Conservation (phyloP, 495 filamentous ascomycete genomes). For the Trichoderma orchidacearum region DNA sequence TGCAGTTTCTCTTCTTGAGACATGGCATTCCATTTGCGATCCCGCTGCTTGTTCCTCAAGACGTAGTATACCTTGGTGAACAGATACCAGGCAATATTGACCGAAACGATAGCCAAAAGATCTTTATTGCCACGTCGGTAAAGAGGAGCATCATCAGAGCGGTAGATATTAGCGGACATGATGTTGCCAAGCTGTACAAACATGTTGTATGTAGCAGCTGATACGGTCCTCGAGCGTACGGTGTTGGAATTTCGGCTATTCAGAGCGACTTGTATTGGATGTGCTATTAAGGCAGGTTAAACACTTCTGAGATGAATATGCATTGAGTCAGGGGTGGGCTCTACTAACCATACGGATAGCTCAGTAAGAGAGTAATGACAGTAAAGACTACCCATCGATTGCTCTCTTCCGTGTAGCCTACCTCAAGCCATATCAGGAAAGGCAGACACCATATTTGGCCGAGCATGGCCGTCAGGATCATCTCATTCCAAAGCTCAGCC, state of each 20-base stretch:
- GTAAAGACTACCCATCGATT: slow-evolving; percentile 43
- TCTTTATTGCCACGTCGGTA: slow-evolving; percentile 41
- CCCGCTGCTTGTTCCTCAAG: slow-evolving; percentile 36
- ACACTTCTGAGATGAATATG: too few relatives aligned
- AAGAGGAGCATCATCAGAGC: slow-evolving; percentile 36
- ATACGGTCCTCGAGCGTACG: slow-evolving; percentile 44
- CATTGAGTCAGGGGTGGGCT: too few relatives aligned
- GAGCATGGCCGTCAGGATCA: slow-evolving; percentile 30
- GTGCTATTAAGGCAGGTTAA: too few relatives aligned
- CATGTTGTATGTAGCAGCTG: slow-evolving; percentile 42
- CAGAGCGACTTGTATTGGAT: slow-evolving; percentile 43
- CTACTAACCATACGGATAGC: slow-evolving; percentile 42
- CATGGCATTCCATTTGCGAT: slow-evolving; percentile 47
- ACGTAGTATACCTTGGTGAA: slow-evolving; percentile 48
- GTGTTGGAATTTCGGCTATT: slow-evolving; percentile 44
- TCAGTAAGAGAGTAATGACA: slow-evolving; percentile 42
- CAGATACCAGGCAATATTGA: slow-evolving; percentile 43
- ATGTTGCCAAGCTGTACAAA: slow-evolving; percentile 32
- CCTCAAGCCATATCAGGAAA: slow-evolving; percentile 39
- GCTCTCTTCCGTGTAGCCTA: slow-evolving; percentile 24
- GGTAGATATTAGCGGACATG: slow-evolving; percentile 38
- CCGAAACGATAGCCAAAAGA: slow-evolving; percentile 40
- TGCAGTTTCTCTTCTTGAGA: slow-evolving; percentile 41
- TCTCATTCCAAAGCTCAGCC: slow-evolving; percentile 32
- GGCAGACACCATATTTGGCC: slow-evolving; percentile 44